Percentiles rank a stretch among this genome's conserved stretches.
phyloP scores from a whole-genome alignment of 2,329 filamentous ascomycete species.

The Calonectria pteridis region DNA sequence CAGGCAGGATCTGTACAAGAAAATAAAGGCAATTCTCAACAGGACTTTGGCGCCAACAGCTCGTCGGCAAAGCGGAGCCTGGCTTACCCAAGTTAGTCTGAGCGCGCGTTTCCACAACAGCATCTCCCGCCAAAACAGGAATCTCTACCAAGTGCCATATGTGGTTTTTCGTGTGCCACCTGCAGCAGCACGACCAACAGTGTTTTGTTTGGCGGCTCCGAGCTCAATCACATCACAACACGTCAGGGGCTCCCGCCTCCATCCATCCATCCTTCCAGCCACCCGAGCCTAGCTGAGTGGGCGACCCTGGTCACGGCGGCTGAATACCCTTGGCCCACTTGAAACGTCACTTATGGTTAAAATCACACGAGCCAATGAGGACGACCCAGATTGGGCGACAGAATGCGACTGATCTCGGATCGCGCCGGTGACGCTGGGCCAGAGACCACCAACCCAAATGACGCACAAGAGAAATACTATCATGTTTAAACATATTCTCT shows the following conservation, averaged over 20 bases:
- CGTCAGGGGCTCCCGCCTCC: not conserved
- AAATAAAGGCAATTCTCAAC: not conserved
- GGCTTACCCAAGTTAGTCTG: not conserved
- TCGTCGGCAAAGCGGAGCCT: not conserved
- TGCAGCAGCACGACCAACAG: not conserved
- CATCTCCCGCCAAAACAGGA: not conserved
- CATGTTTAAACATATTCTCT: not conserved
- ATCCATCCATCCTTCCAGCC: not conserved
- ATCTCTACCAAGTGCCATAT: not conserved
- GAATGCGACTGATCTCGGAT: not conserved
- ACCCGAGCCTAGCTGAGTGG: not conserved
- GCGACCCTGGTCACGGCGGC: not conserved
- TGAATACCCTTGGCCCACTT: constrained; percentile 4
- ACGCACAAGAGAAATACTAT: not conserved
- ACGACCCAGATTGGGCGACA: not conserved
- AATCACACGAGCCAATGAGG: not conserved
- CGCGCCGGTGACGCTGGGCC: not conserved
- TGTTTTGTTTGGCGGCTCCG: not conserved
- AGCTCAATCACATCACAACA: constrained; percentile 1
- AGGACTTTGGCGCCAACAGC: not conserved
- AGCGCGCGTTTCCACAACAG: not conserved
- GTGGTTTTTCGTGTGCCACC: not conserved
- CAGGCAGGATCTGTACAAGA: not conserved
- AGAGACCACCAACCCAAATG: not conserved
- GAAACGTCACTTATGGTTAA: constrained; percentile 6